Evolutionary conservation across 805 yeast genomes (phyloP).

Genomic region (Brettanomyces sp.): DNA sequence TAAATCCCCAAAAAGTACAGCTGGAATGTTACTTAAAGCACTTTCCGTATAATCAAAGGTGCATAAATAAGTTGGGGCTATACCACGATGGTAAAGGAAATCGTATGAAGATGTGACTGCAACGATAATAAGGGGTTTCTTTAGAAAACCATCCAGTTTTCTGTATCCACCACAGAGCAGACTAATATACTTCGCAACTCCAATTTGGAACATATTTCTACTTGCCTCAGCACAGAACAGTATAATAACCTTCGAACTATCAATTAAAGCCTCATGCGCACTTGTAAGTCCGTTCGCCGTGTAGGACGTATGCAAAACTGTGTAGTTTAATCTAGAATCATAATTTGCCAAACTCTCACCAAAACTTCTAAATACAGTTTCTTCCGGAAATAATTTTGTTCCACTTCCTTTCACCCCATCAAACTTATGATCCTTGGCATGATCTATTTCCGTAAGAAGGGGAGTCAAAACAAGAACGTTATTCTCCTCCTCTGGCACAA

Average conservation of each 20-base stretch:
- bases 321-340: conserved; percentile 24
- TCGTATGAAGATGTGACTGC: conserved; percentile 59
- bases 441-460: conserved; percentile 20
- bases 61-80: conserved; percentile 50
- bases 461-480: conserved; percentile 26
- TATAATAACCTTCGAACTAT: conserved; percentile 40
- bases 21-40: conserved; percentile 39
- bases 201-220: conserved; percentile 52
- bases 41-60: conserved; percentile 50
- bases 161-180: conserved; percentile 39
- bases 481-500: conserved; percentile 20
- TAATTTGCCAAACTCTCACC: conserved; percentile 37
- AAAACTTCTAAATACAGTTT: conserved; percentile 43
- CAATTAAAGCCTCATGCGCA: conserved; percentile 45
- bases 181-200: conserved; percentile 48
- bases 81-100: conserved; percentile 43
- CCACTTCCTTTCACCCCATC: conserved; percentile 1
- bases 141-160: conserved; percentile 25
- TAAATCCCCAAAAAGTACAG: conserved; percentile 45
- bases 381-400: conserved; percentile 26
- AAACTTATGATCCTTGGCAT: neutral
- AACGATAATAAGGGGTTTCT: conserved; percentile 46
- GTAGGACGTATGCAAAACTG: conserved; percentile 48
- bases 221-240: conserved; percentile 49
- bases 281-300: conserved; percentile 49